Percentiles rank a stretch among this genome's conserved stretches.
Conservation (phyloP, 2,329 filamentous ascomycete species). For the Penicillium sp. region DNA sequence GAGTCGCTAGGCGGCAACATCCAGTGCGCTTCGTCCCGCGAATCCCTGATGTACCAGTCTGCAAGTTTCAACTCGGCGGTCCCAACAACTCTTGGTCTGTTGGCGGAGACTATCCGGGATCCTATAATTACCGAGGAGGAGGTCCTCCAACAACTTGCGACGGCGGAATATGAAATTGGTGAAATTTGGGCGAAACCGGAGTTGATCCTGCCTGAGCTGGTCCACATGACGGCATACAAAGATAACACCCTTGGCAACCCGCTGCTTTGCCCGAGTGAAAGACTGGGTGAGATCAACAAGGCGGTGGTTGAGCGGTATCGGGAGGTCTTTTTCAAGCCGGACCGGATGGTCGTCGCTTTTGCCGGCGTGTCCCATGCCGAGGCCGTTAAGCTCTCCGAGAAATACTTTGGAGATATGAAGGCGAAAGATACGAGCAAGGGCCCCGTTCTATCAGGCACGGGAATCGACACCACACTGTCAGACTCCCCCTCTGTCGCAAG, state of each 20-base stretch:
- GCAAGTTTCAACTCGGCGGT: conserved; percentile 96
- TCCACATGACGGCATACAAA: conserved; percentile 94
- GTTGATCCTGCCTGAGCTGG: conserved; percentile 88
- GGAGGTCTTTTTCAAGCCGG: conserved; percentile 80
- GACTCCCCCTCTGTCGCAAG: conserved; percentile 28
- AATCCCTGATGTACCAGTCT: conserved; percentile 98
- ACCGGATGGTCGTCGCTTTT: conserved; percentile 92
- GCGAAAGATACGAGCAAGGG: conserved; percentile 52
- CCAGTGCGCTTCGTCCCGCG: conserved; percentile 91
- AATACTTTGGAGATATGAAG: conserved; percentile 92
- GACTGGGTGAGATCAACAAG: conserved; percentile 73
- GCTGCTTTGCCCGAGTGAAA: conserved; percentile 83
- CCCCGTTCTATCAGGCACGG: conserved; percentile 56
- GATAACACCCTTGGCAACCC: conserved; percentile 96
- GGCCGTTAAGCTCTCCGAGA: conserved; percentile 76
- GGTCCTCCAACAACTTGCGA: conserved; percentile 82
- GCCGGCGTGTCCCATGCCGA: conserved; percentile 82
- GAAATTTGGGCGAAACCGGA: conserved; percentile 99
- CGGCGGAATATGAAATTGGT: conserved; percentile 90
- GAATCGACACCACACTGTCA: conserved; percentile 57
- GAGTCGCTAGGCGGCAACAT: conserved; percentile 93
- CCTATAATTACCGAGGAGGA: conserved; percentile 84
- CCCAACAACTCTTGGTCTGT: conserved; percentile 74
- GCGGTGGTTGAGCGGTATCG: conserved; percentile 76
- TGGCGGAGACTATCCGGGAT: conserved; percentile 91